These are phyloP conservation scores for Heteromeles arbutifolia DNA, from an alignment of 306 rosid genomes.

Conservation along the genomic window DNA sequence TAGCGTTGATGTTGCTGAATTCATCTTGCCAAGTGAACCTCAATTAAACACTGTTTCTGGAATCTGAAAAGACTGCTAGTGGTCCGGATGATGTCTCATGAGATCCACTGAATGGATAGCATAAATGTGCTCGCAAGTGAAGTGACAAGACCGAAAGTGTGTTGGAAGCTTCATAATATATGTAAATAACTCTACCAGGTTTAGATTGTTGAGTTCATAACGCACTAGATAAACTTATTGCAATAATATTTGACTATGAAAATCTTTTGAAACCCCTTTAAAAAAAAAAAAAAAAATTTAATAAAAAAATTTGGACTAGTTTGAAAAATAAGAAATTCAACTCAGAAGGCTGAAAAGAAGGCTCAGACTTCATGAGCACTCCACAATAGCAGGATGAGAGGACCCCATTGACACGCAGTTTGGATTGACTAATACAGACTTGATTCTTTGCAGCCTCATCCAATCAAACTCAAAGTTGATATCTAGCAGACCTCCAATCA, in stretches of 20 bases:
- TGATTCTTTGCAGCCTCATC: slow-evolving; percentile 15
- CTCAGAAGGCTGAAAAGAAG: slow-evolving; percentile 12
- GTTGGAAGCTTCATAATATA: neutral
- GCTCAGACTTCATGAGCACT: slow-evolving; percentile 10
- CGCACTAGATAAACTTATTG: neutral
- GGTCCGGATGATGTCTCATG: neutral
- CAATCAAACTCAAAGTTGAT: slow-evolving; percentile 9
- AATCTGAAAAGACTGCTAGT: slow-evolving; percentile 2
- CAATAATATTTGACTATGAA: neutral
- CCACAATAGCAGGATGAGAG: slow-evolving; percentile 17
- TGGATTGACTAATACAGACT: slow-evolving; percentile 13
- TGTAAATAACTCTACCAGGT: slow-evolving; percentile 3
- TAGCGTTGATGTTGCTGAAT: neutral
- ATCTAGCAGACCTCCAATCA: slow-evolving; percentile 10
- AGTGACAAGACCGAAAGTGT: neutral
- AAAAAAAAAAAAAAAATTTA: neutral
- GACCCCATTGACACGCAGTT: slow-evolving; percentile 18
- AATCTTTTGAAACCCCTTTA: neutral
- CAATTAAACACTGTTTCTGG: slow-evolving; percentile 3
- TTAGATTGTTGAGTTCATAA: neutral
- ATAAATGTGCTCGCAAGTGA: neutral
- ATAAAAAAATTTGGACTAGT: neutral
- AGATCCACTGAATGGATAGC: neutral
- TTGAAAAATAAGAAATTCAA: neutral
- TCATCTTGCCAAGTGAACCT: neutral